These are phyloP conservation scores for Chloropicon primus DNA, from an alignment of 139 green algal species.

Conservation along the genomic window DNA sequence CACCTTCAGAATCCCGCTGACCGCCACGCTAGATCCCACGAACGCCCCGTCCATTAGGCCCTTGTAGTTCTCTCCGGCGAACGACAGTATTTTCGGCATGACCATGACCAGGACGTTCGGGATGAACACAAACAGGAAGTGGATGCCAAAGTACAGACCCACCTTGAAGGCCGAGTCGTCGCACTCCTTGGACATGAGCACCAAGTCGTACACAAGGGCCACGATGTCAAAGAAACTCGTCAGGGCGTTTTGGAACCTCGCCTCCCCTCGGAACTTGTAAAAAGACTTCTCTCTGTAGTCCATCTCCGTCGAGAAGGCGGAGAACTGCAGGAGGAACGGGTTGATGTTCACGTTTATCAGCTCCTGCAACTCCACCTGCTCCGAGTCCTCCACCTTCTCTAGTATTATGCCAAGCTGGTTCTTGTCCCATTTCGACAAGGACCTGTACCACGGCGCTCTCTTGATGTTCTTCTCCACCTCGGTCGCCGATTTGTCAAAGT, in stretches of 20 bases:
- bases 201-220: background rate
- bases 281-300: background rate
- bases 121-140: background rate
- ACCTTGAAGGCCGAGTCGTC: background rate
- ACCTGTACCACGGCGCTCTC: background rate
- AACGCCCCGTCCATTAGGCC: background rate
- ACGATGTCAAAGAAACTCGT: background rate
- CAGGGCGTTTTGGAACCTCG: background rate
- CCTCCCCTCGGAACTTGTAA: background rate
- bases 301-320: background rate
- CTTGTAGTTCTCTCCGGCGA: background rate
- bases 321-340: background rate
- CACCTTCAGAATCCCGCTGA: background rate
- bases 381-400: background rate
- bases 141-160: background rate
- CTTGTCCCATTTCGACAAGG: background rate
- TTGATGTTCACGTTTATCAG: background rate
- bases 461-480: background rate
- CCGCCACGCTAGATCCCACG: background rate
- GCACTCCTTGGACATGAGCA: background rate
- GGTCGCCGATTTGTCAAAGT: background rate
- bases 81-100: background rate
- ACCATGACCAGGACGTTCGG: background rate
- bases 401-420: background rate
- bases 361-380: background rate